Conservation (phyloP, 345 rosid species). For the Balakata baccata region DNA sequence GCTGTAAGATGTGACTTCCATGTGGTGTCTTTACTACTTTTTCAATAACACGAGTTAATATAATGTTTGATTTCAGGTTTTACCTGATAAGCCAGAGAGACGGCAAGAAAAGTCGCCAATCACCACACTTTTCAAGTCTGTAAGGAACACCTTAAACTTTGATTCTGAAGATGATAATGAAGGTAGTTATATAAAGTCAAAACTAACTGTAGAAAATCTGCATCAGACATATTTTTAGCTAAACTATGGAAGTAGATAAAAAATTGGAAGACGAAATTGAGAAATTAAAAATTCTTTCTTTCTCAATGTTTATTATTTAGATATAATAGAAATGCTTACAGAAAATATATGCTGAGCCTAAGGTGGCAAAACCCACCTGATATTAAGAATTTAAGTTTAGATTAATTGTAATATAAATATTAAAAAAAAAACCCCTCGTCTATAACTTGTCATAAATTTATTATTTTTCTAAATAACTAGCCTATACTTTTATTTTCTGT, state of each 20-base stretch:
- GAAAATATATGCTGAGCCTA: neutral
- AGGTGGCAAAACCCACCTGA: neutral
- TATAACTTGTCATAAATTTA: too few species aligned
- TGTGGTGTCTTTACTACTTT: conserved; percentile 6
- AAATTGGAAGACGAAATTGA: neutral
- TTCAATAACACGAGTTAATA: conserved; percentile 9
- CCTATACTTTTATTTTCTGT: neutral
- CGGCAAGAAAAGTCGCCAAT: conserved; percentile 53
- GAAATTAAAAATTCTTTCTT: neutral
- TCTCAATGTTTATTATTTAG: neutral
- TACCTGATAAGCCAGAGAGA: conserved; percentile 92
- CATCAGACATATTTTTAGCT: too few species aligned
- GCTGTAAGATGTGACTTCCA: conserved; percentile 51
- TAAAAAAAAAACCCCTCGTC: neutral
- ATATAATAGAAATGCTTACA: neutral
- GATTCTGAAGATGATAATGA: conserved; percentile 89
- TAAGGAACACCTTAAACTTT: conserved; percentile 84
- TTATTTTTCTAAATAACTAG: too few species aligned
- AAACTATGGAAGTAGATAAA: too few species aligned
- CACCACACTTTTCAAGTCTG: conserved; percentile 71
- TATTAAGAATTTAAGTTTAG: neutral
- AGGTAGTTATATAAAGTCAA: conserved; percentile 47
- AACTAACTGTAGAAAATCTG: neutral
- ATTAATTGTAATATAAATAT: neutral
- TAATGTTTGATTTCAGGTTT: conserved; percentile 50